phyloP scores from a whole-genome alignment of 805 yeast species.

The Cyberlindnera veronae region DNA sequence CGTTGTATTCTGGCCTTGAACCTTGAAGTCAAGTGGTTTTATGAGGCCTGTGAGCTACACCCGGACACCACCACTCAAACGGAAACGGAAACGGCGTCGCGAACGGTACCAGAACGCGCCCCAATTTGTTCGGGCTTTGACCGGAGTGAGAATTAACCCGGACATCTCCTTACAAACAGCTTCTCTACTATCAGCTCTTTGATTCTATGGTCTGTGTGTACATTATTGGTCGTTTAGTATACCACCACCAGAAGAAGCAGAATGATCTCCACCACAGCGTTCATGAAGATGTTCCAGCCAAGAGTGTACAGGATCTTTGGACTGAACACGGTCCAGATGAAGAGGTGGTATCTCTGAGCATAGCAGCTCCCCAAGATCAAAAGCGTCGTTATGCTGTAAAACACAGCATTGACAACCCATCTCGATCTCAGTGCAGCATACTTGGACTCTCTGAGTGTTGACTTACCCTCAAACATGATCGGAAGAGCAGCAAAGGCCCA shows the following conservation, averaged over 20 bases:
- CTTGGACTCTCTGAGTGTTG: constrained; percentile 25
- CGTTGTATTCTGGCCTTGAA: no score
- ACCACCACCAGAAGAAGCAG: constrained; percentile 5
- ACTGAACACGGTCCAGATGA: constrained; percentile 97
- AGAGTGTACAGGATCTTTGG: constrained; percentile 83
- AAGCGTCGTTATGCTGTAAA: constrained; percentile 57
- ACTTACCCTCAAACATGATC: constrained; percentile 33
- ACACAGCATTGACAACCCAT: constrained; percentile 29
- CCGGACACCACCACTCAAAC: no score
- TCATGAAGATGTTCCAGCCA: constrained; percentile 64
- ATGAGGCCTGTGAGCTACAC: no score
- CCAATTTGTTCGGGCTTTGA: no score
- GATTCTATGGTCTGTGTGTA: background rate
- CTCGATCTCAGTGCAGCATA: constrained; percentile 33
- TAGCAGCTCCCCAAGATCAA: constrained; percentile 67
- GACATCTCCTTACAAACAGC: no score
- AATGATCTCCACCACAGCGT: constrained; percentile 28
- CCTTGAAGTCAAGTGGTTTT: no score
- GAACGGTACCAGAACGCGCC: no score
- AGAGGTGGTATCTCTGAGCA: constrained; percentile 75
- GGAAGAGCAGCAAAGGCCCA: constrained; percentile 59
- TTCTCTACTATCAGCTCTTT: no score
- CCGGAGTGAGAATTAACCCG: no score
- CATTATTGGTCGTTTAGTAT: background rate
- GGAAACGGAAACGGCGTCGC: no score